A percentile compares a stretch with the other conserved stretches of the same genome.
phyloP scores from a whole-genome alignment of 805 yeast genomes.

The Sugiyamaella valdiviana region DNA sequence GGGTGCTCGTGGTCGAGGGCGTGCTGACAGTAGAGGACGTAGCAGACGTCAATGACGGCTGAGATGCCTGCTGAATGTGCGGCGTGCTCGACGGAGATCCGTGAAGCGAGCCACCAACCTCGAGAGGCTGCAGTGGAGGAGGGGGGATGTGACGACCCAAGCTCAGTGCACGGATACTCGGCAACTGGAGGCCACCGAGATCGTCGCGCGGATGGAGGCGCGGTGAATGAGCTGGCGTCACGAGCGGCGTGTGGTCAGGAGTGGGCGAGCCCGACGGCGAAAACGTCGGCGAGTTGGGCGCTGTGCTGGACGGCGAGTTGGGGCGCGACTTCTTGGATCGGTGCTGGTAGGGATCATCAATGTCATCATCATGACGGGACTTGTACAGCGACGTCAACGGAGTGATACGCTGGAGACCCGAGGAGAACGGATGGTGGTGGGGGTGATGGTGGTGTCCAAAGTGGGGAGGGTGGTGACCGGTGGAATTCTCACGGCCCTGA shows the following conservation, averaged over 20 bases:
- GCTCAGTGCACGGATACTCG: conserved; percentile 33
- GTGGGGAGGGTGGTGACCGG: conserved; percentile 17
- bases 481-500: conserved; percentile 10
- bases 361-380: conserved; percentile 21
- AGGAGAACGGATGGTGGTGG: conserved; percentile 15
- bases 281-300: conserved; percentile 38
- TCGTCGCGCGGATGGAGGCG: conserved; percentile 35
- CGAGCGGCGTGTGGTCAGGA: conserved; percentile 40
- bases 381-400: conserved; percentile 27
- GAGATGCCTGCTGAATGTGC: background rate
- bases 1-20: conserved; percentile 1
- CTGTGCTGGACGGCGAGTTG: conserved; percentile 38
- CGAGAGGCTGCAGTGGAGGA: conserved; percentile 24
- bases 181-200: conserved; percentile 31
- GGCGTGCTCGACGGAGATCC: background rate
- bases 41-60: background rate
- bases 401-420: conserved; percentile 26
- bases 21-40: background rate
- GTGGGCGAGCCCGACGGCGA: conserved; percentile 35
- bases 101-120: conserved; percentile 14
- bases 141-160: conserved; percentile 19
- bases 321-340: conserved; percentile 37
- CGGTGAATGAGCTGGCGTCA: conserved; percentile 42
- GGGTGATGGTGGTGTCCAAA: conserved; percentile 26
- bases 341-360: conserved; percentile 24